A percentile compares a stretch with the other conserved stretches of the same genome.
phyloP scores from a whole-genome alignment of 345 rosid species.

The Bretschneidera sinensis region DNA sequence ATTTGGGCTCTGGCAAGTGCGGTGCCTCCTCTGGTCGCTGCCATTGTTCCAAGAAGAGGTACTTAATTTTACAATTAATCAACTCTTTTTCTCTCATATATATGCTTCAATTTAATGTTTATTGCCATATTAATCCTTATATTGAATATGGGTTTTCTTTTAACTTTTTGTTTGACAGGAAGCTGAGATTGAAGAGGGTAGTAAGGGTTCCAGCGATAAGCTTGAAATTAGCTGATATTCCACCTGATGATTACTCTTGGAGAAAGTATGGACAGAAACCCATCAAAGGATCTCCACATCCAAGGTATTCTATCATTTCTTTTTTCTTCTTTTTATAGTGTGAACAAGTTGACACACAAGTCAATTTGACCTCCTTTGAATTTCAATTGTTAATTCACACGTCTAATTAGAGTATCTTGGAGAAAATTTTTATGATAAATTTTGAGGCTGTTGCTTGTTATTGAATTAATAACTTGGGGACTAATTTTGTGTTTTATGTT shows the following conservation, averaged over 20 bases:
- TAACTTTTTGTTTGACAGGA: conserved; percentile 32
- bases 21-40: conserved; percentile 64
- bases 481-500: neutral
- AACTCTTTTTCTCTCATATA: neutral
- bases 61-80: too few species aligned
- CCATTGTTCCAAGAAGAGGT: conserved; percentile 96
- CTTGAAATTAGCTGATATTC: conserved; percentile 83
- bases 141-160: too few species aligned
- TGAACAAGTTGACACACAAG: too few species aligned
- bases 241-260: conserved; percentile 96
- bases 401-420: too few species aligned
- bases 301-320: too few species aligned
- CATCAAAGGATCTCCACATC: conserved; percentile 96
- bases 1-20: conserved; percentile 51
- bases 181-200: conserved; percentile 57
- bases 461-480: too few species aligned
- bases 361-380: too few species aligned
- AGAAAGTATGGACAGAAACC: conserved; percentile 98
- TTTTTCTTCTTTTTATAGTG: too few species aligned
- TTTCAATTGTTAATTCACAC: neutral
- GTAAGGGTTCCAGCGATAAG: conserved; percentile 92
- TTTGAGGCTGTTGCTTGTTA: too few species aligned
- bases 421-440: too few species aligned
- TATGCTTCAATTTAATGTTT: neutral
- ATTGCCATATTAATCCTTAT: neutral